Evolutionary conservation across 2,329 filamentous ascomycete genomes (phyloP), one percentile per base, ranked within the genome.

Genomic region (Neoascochyta sp.): DNA sequence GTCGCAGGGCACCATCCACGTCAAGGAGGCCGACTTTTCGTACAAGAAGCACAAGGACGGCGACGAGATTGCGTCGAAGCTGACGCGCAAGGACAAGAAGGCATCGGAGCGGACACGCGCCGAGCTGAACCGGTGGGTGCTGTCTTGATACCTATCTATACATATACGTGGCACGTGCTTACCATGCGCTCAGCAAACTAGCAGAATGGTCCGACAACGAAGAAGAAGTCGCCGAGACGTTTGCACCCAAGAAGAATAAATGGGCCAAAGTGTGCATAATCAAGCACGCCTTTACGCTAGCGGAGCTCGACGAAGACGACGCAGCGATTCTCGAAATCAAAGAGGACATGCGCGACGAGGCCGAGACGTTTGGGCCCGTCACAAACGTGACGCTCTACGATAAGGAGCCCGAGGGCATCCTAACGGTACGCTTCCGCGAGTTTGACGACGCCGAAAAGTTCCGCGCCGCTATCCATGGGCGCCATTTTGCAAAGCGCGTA

Each of bases 191-290:
- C 52, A 90, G 87, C 27, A 89, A 90, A 65, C 77, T 96, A 18
- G 84, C 88, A 3, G 89, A 96, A 62, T 98, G 92, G 92, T 85
- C 87, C 54, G 90, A 95, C 54, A 89, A 96, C 57, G 76, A 82
- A 15, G 75, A 71, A 1, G 63, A 70, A 14, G 52, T 78, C 14
- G 30, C 45, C 16, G 43, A 54, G 19, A 31, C 43, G 1, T 57
- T 47, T 23, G 52, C 52, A 0, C 71, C 74, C n/a, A 71, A 78
- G 22, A 74, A 70, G 7, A 73, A 63, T 41, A 68, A 68, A 52
- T 83, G 77, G 66, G 85, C 89, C 51, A 93, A 89, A 60, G 71
- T 86, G 10, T 89, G 95, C 16, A 81, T 96, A 35, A 68, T 98
- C 43, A 86, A 86, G 57, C 81, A 94, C 65, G 94, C 95, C 83